Percentiles rank a stretch among this genome's conserved stretches.
Conservation (phyloP, 1,284 basidiomycete species). For the Leccinum colubrinum region DNA sequence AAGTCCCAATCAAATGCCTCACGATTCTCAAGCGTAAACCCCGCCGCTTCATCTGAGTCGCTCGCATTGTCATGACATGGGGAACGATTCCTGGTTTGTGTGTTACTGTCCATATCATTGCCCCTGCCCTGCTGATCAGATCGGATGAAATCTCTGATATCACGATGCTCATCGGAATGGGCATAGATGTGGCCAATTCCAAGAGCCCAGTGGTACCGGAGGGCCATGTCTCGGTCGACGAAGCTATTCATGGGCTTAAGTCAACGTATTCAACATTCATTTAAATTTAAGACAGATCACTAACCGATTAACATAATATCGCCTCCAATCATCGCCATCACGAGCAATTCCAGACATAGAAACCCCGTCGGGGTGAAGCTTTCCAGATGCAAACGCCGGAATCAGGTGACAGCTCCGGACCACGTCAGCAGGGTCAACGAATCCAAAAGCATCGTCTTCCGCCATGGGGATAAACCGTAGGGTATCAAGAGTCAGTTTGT, state of each 20-base stretch:
- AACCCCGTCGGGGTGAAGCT: neutral
- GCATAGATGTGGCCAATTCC: neutral
- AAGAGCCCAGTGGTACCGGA: neutral
- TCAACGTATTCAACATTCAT: neutral
- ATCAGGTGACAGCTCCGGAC: neutral
- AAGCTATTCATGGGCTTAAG: neutral
- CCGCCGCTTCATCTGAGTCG: neutral
- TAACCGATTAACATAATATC: neutral
- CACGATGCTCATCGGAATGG: neutral
- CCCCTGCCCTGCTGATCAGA: no score
- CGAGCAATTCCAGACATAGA: neutral
- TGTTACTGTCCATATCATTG: no score
- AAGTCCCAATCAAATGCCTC: neutral
- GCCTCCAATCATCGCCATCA: neutral
- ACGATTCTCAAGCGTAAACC: neutral
- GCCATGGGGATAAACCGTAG: neutral
- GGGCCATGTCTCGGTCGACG: neutral
- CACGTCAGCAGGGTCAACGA: neutral
- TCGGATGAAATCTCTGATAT: no score
- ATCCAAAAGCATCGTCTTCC: neutral
- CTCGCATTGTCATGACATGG: neutral
- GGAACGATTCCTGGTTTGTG: no score
- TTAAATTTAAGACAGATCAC: neutral
- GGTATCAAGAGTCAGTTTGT: neutral
- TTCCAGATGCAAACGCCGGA: neutral